Percentiles rank a stretch among this genome's conserved stretches.
phyloP scores from a whole-genome alignment of 2,329 filamentous ascomycete genomes.

The Balansia obtecta region DNA sequence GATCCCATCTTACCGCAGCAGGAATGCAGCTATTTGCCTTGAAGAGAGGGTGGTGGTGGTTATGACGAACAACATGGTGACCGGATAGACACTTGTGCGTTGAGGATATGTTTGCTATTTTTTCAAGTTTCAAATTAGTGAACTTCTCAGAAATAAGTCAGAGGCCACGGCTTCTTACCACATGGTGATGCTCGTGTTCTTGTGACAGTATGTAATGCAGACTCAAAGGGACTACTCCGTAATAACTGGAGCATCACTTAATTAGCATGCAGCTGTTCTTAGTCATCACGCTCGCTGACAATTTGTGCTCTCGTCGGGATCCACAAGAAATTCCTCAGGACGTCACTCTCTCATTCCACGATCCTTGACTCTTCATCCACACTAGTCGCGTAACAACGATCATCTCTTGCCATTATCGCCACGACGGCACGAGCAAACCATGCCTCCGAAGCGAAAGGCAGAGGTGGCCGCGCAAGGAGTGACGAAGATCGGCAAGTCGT shows the following conservation, averaged over 20 bases:
- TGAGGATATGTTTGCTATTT: constrained; percentile 87
- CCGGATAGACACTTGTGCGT: constrained; percentile 92
- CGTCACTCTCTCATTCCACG: neutral
- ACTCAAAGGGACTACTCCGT: too few relatives aligned
- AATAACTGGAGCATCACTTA: too few relatives aligned
- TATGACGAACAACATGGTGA: constrained; percentile 81
- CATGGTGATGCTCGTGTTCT: constrained; percentile 14
- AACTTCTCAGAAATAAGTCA: too few relatives aligned
- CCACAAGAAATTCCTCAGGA: neutral
- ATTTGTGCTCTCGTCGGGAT: neutral
- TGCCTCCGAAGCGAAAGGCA: constrained; percentile 65
- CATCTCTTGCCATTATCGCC: constrained; percentile 2
- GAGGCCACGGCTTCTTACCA: constrained; percentile 17
- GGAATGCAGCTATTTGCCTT: neutral
- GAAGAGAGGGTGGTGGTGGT: neutral
- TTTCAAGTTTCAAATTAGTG: constrained; percentile 1
- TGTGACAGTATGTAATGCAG: too few relatives aligned
- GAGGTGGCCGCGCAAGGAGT: constrained; percentile 31
- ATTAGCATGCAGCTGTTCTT: neutral
- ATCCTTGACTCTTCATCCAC: neutral
- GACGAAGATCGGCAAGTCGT: constrained; percentile 43
- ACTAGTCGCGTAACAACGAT: neutral
- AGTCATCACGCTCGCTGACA: neutral
- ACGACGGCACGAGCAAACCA: constrained; percentile 20
- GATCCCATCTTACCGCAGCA: neutral